Evolutionary conservation across 1,284 basidiomycete species (phyloP), one percentile per base, ranked within the genome.

Genomic region (Austroboletus novae-zelandiae): DNA sequence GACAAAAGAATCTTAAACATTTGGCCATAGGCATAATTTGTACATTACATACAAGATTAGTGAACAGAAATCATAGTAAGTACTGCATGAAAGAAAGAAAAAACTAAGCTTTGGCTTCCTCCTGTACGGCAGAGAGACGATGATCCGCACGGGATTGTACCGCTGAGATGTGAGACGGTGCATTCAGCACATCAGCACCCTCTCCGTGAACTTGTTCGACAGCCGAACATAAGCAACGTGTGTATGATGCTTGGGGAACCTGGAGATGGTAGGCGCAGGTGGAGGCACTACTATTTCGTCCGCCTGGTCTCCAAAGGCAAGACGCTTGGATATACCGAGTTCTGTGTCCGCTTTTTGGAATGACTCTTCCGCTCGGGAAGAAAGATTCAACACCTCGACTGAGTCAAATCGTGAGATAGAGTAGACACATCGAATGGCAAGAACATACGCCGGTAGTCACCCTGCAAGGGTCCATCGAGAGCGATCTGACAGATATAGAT

Each of bases 401-500:
- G 40, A 15, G 29, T 45, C 8, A 8, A 3, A 25, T 43, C 31
- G 1, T 5, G 13, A 20, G 17, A 9, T 8, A 5, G 9, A 11
- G 32, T 7, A 10, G 18, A 37, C 4, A 10, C 11, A 45, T 25
- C 23, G 23, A 27, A 43, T 1, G 2, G 8, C 35, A 31, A 15
- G 30, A 18, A 63, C 64, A 11, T 57, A 66, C 61, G 32, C 48
- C 45, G 47, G 11, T 51, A 43, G 1, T 54, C 47, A 9, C n/a
- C 0, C 0, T 37, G 0, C 11, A 37, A 46, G 25, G 52, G 3
- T 3, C 14, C 5, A 8, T 59, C 34, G 10, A 61, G 42, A 17
- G 41, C 53, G 0, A 3, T 43, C 15, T n/a, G 14, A 31, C 47
- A 63, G 23, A 65, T 48, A 27, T 31, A 6, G 13, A 43, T 31